phyloP scores from a whole-genome alignment of 163 green algal species.

The Prototheca wickerhamii region DNA sequence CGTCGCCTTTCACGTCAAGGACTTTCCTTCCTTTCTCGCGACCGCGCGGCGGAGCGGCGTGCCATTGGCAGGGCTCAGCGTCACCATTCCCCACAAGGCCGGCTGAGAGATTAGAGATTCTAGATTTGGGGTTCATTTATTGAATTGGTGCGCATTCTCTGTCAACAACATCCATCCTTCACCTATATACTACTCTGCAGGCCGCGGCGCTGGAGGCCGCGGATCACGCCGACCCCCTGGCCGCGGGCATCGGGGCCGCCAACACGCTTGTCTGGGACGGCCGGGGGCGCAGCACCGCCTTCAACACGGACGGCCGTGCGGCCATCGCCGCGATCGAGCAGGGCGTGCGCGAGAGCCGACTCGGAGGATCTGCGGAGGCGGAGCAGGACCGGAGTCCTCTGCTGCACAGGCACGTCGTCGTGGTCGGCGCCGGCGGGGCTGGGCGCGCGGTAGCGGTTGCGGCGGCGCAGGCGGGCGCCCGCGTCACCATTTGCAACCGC shows the following conservation, averaged over 20 bases:
- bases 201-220: slow-evolving; percentile 56
- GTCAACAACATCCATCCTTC: too few relatives aligned
- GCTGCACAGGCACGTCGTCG: slow-evolving; percentile 65
- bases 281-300: slow-evolving; percentile 51
- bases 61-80: slow-evolving; percentile 57
- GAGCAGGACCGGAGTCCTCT: slow-evolving; percentile 37
- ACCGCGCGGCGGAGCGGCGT: slow-evolving; percentile 35
- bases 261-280: slow-evolving; percentile 86
- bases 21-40: slow-evolving; percentile 69
- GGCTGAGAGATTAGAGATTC: background rate
- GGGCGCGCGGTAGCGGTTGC: slow-evolving; percentile 86
- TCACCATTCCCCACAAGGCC: slow-evolving; percentile 98
- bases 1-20: slow-evolving; percentile 87
- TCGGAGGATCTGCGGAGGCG: background rate
- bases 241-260: slow-evolving; percentile 74
- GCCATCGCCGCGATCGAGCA: slow-evolving; percentile 76
- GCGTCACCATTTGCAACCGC: slow-evolving; percentile 83
- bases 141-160: background rate
- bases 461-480: slow-evolving; percentile 42
- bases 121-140: background rate
- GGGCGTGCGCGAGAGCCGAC: slow-evolving; percentile 17
- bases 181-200: too few relatives aligned
- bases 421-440: slow-evolving; percentile 89
- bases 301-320: slow-evolving; percentile 93
- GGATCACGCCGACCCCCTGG: slow-evolving; percentile 60